These are phyloP conservation scores for Lipomyces japonicus DNA, from an alignment of 805 yeast genomes.

Conservation along the genomic window DNA sequence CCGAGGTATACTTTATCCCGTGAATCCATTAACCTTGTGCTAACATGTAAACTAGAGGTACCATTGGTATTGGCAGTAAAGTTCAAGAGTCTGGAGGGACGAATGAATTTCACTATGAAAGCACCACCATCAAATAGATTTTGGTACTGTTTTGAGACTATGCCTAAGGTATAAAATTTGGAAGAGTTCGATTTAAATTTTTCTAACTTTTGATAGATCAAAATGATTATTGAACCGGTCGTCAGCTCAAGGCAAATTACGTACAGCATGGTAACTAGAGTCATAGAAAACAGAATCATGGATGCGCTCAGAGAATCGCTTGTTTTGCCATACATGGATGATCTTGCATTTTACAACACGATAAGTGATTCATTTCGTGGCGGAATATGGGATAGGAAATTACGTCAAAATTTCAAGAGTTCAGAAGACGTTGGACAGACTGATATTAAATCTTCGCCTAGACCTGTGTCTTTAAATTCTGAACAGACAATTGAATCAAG, in stretches of 20 bases:
- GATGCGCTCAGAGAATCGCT: slow-evolving; percentile 68
- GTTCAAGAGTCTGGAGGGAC: slow-evolving; percentile 68
- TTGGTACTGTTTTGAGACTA: slow-evolving; percentile 83
- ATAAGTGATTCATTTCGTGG: slow-evolving; percentile 74
- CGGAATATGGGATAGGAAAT: slow-evolving; percentile 73
- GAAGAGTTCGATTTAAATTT: background rate
- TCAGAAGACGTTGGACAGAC: background rate
- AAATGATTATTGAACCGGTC: slow-evolving; percentile 70
- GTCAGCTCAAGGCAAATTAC: slow-evolving; percentile 79
- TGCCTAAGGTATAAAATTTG: slow-evolving; percentile 47
- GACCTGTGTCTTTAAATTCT: background rate
- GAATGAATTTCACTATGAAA: slow-evolving; percentile 62
- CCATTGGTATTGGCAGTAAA: slow-evolving; percentile 68
- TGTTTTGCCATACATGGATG: slow-evolving; percentile 88
- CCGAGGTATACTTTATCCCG: slow-evolving; percentile 34
- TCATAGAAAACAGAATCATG: slow-evolving; percentile 70
- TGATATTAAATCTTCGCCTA: background rate
- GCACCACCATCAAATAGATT: slow-evolving; percentile 88
- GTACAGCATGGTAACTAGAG: slow-evolving; percentile 72
- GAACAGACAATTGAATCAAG: slow-evolving; percentile 4
- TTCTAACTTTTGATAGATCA: slow-evolving; percentile 2
- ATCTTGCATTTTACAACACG: slow-evolving; percentile 66
- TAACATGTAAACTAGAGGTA: slow-evolving; percentile 47
- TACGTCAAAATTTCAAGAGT: slow-evolving; percentile 1
- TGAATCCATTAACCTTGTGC: background rate